phyloP scores from a whole-genome alignment of 257 asterid species.

The Lycium barbarum region DNA sequence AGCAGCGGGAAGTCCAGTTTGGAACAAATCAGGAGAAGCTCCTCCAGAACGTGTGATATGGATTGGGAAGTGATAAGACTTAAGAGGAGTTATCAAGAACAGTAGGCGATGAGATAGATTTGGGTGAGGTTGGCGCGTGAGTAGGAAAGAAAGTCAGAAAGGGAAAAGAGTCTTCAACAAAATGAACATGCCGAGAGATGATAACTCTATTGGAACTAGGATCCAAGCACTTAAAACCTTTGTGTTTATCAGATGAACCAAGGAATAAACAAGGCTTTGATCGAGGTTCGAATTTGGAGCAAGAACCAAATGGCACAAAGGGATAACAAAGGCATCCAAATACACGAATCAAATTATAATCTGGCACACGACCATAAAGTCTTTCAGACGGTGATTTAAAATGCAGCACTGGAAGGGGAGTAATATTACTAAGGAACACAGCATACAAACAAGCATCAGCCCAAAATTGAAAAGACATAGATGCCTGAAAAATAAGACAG shows the following conservation, averaged over 20 bases:
- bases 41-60: no score
- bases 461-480: neutral
- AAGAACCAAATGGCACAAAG: neutral
- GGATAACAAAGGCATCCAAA: neutral
- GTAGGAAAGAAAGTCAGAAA: neutral
- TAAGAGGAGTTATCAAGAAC: no score
- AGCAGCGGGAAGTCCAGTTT: no score
- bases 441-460: neutral
- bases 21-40: no score
- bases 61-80: no score
- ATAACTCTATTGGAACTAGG: neutral
- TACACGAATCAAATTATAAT: neutral
- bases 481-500: no score
- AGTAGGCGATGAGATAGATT: no score
- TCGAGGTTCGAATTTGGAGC: no score
- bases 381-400: neutral
- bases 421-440: neutral
- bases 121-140: no score
- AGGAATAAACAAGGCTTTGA: neutral
- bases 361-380: no score
- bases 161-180: neutral
- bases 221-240: neutral
- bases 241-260: neutral
- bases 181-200: neutral
- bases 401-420: neutral